Conservation (phyloP, 1,284 basidiomycete species). For the Malassezia pachydermatis region DNA sequence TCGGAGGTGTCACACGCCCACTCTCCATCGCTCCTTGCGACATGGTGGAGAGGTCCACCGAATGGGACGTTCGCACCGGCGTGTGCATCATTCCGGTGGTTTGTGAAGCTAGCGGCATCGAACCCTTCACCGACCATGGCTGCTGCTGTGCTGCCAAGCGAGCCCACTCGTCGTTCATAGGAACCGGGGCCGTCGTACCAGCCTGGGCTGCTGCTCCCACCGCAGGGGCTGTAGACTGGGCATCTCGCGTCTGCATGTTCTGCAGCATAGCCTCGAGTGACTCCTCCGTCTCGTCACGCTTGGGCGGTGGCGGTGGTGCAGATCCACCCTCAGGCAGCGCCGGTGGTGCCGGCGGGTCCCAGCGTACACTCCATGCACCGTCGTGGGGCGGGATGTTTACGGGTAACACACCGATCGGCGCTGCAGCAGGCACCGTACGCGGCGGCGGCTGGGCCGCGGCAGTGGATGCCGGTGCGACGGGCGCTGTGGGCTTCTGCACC, state of each 20-base stretch:
- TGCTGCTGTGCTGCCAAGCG: no score
- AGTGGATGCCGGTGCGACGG: background rate
- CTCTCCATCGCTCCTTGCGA: background rate
- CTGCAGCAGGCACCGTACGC: background rate
- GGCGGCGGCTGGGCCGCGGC: background rate
- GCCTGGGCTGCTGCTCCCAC: background rate
- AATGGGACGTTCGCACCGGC: no score
- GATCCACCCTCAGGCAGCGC: background rate
- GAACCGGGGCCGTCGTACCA: no score
- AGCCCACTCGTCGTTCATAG: no score
- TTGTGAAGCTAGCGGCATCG: no score
- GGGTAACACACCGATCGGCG: background rate
- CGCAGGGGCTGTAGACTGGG: background rate
- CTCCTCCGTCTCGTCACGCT: background rate
- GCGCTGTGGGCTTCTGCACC: background rate
- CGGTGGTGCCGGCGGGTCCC: constrained; percentile 1
- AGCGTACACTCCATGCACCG: constrained; percentile 9
- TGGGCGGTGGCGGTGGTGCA: background rate
- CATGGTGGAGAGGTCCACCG: background rate
- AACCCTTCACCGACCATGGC: no score
- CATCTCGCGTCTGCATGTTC: background rate
- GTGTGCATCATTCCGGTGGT: no score
- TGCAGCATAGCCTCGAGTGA: background rate
- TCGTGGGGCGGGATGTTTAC: constrained; percentile 1
- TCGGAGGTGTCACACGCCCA: constrained; percentile 13